A percentile compares a stretch with the other conserved stretches of the same genome.
Evolutionary conservation across 1,139 yeast species (phyloP).

Genomic region (Eremothecium coryli): DNA sequence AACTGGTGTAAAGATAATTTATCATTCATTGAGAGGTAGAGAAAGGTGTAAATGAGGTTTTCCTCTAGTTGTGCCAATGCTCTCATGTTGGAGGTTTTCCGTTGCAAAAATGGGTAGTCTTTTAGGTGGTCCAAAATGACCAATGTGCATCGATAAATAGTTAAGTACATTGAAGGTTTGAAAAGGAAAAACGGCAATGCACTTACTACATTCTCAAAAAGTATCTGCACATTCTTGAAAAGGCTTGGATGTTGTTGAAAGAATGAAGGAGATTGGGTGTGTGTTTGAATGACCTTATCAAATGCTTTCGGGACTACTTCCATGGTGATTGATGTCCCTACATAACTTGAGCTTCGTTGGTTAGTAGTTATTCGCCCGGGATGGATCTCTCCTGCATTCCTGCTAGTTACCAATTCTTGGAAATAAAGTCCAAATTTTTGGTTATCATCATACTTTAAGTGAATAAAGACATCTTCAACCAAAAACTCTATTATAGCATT

Average conservation of each 20-base stretch:
- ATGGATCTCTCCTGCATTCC: background rate
- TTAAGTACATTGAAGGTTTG: slow-evolving; percentile 8
- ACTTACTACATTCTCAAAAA: slow-evolving; percentile 9
- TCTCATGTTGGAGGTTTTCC: slow-evolving; percentile 11
- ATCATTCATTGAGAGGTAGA: slow-evolving; percentile 16
- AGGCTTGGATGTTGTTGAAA: slow-evolving; percentile 11
- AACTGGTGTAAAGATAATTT: slow-evolving; percentile 17
- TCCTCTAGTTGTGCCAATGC: slow-evolving; percentile 8
- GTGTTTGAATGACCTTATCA: slow-evolving; percentile 7
- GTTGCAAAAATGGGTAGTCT: slow-evolving; percentile 15
- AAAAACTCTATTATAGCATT: slow-evolving; percentile 17
- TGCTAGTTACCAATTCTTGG: slow-evolving; percentile 10
- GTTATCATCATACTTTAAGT: slow-evolving; percentile 17
- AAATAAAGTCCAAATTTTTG: slow-evolving; percentile 21
- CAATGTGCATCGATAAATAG: slow-evolving; percentile 12
- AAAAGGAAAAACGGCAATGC: slow-evolving; percentile 6
- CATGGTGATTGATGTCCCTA: slow-evolving; percentile 11
- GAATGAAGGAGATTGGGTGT: slow-evolving; percentile 8
- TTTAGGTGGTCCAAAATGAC: slow-evolving; percentile 20
- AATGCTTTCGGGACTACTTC: slow-evolving; percentile 10
- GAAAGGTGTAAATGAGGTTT: slow-evolving; percentile 10
- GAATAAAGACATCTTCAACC: slow-evolving; percentile 18
- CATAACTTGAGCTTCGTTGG: slow-evolving; percentile 10
- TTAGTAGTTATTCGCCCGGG: slow-evolving; percentile 7
- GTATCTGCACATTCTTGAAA: slow-evolving; percentile 13